phyloP scores from a whole-genome alignment of 2,329 filamentous ascomycete species.

The Calonectria pseudoreteaudii region DNA sequence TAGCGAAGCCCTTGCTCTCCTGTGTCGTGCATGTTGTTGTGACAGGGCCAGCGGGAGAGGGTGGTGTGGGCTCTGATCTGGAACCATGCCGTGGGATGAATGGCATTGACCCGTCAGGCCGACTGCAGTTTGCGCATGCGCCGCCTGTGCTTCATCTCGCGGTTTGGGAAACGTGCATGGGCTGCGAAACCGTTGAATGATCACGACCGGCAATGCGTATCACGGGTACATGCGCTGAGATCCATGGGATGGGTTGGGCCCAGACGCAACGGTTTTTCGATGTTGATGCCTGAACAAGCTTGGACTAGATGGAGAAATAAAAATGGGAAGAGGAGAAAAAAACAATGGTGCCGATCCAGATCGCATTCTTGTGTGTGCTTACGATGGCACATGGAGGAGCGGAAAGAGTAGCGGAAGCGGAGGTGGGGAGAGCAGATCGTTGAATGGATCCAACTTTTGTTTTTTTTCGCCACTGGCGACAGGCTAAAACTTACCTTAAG shows the following conservation, averaged over 20 bases:
- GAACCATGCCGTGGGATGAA: constrained; percentile 1
- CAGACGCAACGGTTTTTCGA: neutral
- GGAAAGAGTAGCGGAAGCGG: constrained; percentile 21
- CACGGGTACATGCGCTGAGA: neutral
- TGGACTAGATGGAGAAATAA: constrained; percentile 2
- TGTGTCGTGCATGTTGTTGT: constrained; percentile 40
- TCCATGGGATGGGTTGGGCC: neutral
- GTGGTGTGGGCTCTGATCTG: constrained; percentile 17
- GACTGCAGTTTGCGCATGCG: neutral
- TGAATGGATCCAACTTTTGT: constrained; percentile 13
- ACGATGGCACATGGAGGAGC: constrained; percentile 13
- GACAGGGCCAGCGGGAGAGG: constrained; percentile 33
- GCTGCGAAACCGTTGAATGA: constrained; percentile 19
- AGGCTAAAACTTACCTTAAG: constrained; percentile 11
- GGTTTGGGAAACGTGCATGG: neutral
- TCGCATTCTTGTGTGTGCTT: constrained; percentile 19
- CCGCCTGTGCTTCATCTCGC: neutral
- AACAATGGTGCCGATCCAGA: constrained; percentile 31
- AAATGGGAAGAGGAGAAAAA: neutral
- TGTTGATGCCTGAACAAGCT: neutral
- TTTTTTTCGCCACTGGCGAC: constrained; percentile 27
- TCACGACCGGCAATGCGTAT: neutral
- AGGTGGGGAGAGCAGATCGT: constrained; percentile 20
- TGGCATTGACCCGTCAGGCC: neutral
- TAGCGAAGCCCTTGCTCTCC: constrained; percentile 32